Evolutionary conservation across 2,329 filamentous ascomycete species (phyloP).

Genomic region (Fusarium continuum): DNA sequence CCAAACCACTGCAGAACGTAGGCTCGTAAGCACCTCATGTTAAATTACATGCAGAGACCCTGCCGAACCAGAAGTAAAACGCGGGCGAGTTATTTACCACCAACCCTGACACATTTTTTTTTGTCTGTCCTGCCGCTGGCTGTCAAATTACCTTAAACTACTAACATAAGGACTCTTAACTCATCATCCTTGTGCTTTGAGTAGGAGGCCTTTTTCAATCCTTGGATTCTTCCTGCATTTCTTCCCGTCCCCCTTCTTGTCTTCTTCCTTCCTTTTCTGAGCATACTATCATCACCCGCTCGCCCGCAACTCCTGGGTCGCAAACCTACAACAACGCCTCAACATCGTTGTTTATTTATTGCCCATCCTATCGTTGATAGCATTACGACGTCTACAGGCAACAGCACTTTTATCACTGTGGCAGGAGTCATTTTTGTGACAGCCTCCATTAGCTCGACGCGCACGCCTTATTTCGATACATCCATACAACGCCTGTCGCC

Average conservation of each 20-base stretch:
- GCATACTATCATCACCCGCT: not conserved
- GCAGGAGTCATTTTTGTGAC: not conserved
- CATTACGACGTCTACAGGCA: slow-evolving; percentile 29
- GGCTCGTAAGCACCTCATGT: too few relatives aligned
- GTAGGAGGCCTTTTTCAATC: too few relatives aligned
- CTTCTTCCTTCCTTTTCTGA: not conserved
- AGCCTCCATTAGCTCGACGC: slow-evolving; percentile 13
- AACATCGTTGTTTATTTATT: slow-evolving; percentile 13
- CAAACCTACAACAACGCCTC: not conserved
- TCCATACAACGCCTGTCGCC: not conserved
- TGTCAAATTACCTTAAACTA: too few relatives aligned
- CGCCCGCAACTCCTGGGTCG: not conserved
- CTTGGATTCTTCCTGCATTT: too few relatives aligned
- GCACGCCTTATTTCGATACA: not conserved
- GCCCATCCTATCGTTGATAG: slow-evolving; percentile 6
- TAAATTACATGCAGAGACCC: slow-evolving; percentile 18
- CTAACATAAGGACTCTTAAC: slow-evolving; percentile 1
- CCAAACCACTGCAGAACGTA: not conserved
- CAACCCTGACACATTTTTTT: not conserved
- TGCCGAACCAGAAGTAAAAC: slow-evolving; percentile 16
- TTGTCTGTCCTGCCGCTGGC: not conserved
- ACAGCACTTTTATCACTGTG: slow-evolving; percentile 26
- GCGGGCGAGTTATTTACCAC: slow-evolving; percentile 6
- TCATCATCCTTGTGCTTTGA: slow-evolving; percentile 1
- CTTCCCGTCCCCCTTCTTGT: not conserved